phyloP scores from a whole-genome alignment of 1,284 basidiomycete species.

The Coniophora puteana region DNA sequence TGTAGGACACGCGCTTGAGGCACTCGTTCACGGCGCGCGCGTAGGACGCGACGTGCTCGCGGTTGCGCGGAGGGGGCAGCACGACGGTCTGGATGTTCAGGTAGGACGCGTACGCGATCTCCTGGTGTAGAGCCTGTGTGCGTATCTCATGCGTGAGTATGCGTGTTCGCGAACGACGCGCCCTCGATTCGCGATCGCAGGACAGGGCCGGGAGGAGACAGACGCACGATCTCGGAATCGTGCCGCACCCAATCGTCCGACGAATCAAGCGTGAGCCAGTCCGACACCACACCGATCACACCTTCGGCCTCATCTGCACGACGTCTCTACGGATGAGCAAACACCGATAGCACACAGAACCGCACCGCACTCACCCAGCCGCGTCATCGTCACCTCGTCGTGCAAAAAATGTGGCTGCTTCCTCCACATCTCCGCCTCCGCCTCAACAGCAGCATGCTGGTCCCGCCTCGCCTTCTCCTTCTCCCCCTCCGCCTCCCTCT shows the following conservation, averaged over 20 bases:
- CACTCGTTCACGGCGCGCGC: slow-evolving; percentile 85
- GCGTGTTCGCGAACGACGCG: not conserved
- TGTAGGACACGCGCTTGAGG: slow-evolving; percentile 65
- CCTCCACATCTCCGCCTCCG: slow-evolving; percentile 88
- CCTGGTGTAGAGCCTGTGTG: slow-evolving; percentile 85
- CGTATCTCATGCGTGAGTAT: not conserved
- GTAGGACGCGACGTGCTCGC: slow-evolving; percentile 85
- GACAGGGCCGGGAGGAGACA: slow-evolving; percentile 4
- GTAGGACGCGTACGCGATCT: slow-evolving; percentile 91
- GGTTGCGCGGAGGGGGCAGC: slow-evolving; percentile 87
- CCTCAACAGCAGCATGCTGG: slow-evolving; percentile 56
- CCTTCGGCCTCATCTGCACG: slow-evolving; percentile 78
- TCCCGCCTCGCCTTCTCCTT: slow-evolving; percentile 60
- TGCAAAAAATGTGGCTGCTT: slow-evolving; percentile 73
- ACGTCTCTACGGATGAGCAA: slow-evolving; percentile 13
- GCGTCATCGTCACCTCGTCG: slow-evolving; percentile 87
- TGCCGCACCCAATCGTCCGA: slow-evolving; percentile 92
- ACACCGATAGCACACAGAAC: slow-evolving; percentile 16
- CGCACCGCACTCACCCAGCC: slow-evolving; percentile 58
- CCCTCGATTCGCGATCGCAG: not conserved
- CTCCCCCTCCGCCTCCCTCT: slow-evolving; percentile 68
- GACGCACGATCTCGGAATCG: slow-evolving; percentile 89
- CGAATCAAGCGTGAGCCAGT: slow-evolving; percentile 96
- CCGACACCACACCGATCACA: slow-evolving; percentile 76
- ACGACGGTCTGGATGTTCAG: slow-evolving; percentile 84